phyloP scores from a whole-genome alignment of 129 eudicot species.

The Chrysanthemum seticuspe region DNA sequence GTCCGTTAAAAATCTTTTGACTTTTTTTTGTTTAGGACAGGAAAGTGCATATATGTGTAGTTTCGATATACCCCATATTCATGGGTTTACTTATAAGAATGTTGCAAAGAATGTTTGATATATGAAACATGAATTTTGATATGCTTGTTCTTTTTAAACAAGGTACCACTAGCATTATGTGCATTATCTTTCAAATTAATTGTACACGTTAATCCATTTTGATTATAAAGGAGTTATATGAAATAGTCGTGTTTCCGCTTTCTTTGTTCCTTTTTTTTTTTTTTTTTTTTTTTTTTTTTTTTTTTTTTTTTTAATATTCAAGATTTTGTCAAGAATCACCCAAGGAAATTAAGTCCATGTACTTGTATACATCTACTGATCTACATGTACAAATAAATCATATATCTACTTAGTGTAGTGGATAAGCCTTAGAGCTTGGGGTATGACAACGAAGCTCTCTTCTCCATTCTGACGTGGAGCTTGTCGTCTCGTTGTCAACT shows the following conservation, averaged over 20 bases:
- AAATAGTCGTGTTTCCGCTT: background rate
- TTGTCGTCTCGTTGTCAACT: too few species aligned
- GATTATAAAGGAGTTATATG: background rate
- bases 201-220: background rate
- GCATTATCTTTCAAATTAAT: background rate
- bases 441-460: too few species aligned
- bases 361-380: too few species aligned
- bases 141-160: conserved; percentile 4
- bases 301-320: background rate
- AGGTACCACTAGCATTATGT: background rate
- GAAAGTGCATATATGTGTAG: conserved; percentile 40
- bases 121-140: conserved; percentile 23
- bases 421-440: too few species aligned
- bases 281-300: too few species aligned
- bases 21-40: conserved; percentile 19
- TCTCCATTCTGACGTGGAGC: too few species aligned
- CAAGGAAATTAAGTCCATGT: too few species aligned
- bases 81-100: conserved; percentile 37
- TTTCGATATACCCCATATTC: conserved; percentile 26
- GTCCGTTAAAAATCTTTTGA: conserved; percentile 11
- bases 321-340: background rate
- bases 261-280: background rate
- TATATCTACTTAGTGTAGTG: background rate
- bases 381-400: background rate
- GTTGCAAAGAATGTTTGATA: conserved; percentile 28